Evolutionary conservation across 805 yeast species (phyloP).

Genomic region (Wickerhamiella galacta): DNA sequence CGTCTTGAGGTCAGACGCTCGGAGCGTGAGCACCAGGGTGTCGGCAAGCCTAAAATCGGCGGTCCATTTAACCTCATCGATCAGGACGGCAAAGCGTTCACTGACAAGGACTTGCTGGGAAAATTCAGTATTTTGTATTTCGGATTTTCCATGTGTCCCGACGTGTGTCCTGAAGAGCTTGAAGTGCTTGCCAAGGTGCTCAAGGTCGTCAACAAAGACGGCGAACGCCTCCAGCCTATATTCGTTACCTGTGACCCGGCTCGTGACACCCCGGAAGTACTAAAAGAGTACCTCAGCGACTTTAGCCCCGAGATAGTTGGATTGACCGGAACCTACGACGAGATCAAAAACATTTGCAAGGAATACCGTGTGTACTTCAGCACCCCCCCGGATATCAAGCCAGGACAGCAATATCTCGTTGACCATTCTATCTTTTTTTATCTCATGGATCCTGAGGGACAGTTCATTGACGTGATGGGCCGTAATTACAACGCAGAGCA

Average conservation of each 20-base stretch:
- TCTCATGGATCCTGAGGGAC: constrained; percentile 96
- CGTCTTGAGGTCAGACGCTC: constrained; percentile 56
- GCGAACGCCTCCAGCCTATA: constrained; percentile 47
- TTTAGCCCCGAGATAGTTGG: constrained; percentile 86
- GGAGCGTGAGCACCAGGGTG: constrained; percentile 71
- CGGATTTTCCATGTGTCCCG: constrained; percentile 97
- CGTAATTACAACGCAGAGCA: constrained; percentile 69
- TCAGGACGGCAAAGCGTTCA: constrained; percentile 52
- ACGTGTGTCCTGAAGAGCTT: constrained; percentile 94
- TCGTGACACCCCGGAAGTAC: constrained; percentile 74
- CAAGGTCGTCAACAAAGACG: constrained; percentile 37
- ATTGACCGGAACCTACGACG: constrained; percentile 78
- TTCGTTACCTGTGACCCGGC: constrained; percentile 97
- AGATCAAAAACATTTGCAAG: constrained; percentile 71
- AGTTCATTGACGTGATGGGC: constrained; percentile 87
- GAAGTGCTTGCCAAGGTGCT: constrained; percentile 71
- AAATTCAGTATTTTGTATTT: constrained; percentile 78
- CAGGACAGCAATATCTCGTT: constrained; percentile 91
- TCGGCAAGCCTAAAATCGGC: constrained; percentile 86
- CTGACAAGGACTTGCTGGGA: constrained; percentile 59
- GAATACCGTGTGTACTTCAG: constrained; percentile 87
- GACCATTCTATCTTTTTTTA: constrained; percentile 96
- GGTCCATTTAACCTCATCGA: constrained; percentile 72
- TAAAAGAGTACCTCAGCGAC: constrained; percentile 68
- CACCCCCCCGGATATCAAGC: constrained; percentile 87